Base-by-base conservation (phyloP, 208 protist species). In the Leishmania arabica region DNA sequence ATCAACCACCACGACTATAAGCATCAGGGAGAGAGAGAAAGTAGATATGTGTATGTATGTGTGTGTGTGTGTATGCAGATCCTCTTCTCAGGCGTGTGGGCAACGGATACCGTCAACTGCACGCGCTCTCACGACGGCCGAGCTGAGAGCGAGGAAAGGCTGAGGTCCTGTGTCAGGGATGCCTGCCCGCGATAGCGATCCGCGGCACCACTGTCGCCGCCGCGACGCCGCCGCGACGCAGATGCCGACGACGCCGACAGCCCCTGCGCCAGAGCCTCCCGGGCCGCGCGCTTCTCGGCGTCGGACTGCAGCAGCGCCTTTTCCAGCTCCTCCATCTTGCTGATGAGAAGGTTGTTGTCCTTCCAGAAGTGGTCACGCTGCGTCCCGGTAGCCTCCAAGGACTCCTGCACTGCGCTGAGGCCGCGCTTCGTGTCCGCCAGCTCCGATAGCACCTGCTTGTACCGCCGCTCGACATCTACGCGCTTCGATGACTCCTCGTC, bases 271-370 rank as follows among this genome's bases (percentile, higher is more conserved):
- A 96, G 87, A 1, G 90, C 89, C 56, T 88, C 85, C 34, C 88
- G 84, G 21, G 89, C 92, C 68, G 86, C 86, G n/a, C 83, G 84
- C 58, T 92, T 89, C 78, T 94, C 90, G 69, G 83, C 83, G 74
- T 95, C 89, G 15, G 89, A 83, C 83, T 87, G 83, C 68, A 85
- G 81, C 40, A 96, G 84, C 17, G 89, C 93, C 70, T 88, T 83
- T 77, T 91, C 78, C 8, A 96, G 87, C 19, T 88, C 88, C n/a
- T 79, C 80, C 34, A 95, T 80, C 58, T 85, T 89, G 37, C 77
- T 79, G 19, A 96, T 91, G 62, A 96, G 88, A 40, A 81, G 80
- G 9, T 84, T 73, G 83, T 95, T 96, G 79, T 96, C 90, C 1
- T 75, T 49, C 58, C 80, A 89, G 69, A 95, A 89, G 13, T 88